Evolutionary conservation across 1,139 yeast genomes (phyloP), one percentile per base, ranked within the genome.

Genomic region (Taphrina confusa): DNA sequence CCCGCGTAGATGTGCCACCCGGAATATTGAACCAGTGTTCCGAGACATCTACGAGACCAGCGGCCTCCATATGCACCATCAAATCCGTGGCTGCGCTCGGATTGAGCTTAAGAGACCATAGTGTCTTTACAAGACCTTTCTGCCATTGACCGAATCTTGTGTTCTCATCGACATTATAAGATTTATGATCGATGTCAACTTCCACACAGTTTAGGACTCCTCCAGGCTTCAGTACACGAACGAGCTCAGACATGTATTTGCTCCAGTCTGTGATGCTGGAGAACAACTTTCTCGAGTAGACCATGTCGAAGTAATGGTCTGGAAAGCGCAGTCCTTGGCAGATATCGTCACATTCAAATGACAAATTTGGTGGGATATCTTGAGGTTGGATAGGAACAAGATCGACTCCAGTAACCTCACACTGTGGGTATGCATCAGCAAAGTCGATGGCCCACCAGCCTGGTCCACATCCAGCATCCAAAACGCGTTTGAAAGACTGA

Each of bases 401-500:
- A 18, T 47, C 52, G 6, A 47, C 30, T 9, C 52, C 52, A 12
- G 23, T 33, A 18, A 47, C 28, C 9, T 9, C 30, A 20, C 52
- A 33, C 6, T 34, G 30, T 1, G 52, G 52, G 23, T 34, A 8
- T 9, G 52, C 39, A n/a, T 47, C 52, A 3, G 52, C 52, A 47
- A 47, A 47, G 30, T 31, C 52, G 2, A 47, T 20, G 2, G 31
- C 14, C 52, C 52, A 47, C 42, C 52, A 47, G 1, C 52, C 52
- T 2, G 42, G 52, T 6, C 42, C 42, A 47, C 52, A 47, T 4
- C 52, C 42, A 34, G 52, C 52, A 20, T 47, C 52, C n/a, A 47
- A 31, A 8, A 47, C 52, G 11, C 52, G 39, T n/a, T 45, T 25
- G 50, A 45, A 45, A 4, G 34, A 14, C 8, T 11, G 3, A 16